Conservation (phyloP, 345 rosid species). For the Gossypium australe region DNA sequence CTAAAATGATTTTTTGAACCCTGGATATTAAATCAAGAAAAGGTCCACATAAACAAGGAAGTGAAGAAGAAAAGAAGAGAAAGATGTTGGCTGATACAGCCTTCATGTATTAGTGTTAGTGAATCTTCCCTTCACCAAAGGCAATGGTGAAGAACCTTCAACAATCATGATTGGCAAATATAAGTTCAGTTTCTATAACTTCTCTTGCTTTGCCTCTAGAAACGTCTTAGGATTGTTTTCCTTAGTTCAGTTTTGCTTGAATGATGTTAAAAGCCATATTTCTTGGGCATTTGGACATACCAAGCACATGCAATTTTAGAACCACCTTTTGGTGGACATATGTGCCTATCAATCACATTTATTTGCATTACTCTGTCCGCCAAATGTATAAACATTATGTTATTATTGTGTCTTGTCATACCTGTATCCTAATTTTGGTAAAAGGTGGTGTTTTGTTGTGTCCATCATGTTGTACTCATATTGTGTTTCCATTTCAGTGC, state of each 20-base stretch:
- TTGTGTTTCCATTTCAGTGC: no score
- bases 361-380: neutral
- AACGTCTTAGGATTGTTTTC: neutral
- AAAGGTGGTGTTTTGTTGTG: neutral
- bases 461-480: no score
- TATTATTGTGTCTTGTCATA: neutral
- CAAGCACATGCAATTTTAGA: neutral
- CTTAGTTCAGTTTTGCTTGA: neutral
- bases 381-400: neutral
- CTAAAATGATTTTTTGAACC: neutral
- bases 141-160: constrained; percentile 37
- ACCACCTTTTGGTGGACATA: neutral
- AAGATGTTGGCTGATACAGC: constrained; percentile 57
- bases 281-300: neutral
- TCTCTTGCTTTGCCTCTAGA: neutral
- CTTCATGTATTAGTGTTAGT: constrained; percentile 53
- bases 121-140: constrained; percentile 65
- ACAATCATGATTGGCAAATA: constrained; percentile 40
- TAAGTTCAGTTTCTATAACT: neutral
- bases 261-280: neutral
- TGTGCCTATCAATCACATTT: neutral
- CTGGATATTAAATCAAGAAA: neutral
- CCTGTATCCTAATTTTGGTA: neutral
- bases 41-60: neutral
- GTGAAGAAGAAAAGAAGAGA: neutral